Conservation (phyloP, 2,329 filamentous ascomycete genomes). For the Diaporthe sp. region DNA sequence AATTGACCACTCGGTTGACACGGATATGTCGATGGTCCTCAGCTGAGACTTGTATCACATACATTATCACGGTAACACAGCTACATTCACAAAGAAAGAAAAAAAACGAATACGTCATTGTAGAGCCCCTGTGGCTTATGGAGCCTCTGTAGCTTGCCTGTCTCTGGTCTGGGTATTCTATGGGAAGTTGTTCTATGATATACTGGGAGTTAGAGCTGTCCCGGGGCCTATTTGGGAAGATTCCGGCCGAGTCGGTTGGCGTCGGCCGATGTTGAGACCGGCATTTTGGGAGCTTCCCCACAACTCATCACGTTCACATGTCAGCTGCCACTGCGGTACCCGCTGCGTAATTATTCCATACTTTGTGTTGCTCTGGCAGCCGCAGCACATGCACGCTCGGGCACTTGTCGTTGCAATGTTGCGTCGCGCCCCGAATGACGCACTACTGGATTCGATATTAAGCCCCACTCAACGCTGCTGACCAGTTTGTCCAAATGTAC, state of each 20-base stretch:
- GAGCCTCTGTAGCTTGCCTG: too few relatives aligned
- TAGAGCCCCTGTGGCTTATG: too few relatives aligned
- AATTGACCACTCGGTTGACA: not conserved
- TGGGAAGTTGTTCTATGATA: too few relatives aligned
- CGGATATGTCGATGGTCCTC: not conserved
- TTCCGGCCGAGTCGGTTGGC: conserved; percentile 17
- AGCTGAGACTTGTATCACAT: too few relatives aligned
- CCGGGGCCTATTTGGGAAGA: not conserved
- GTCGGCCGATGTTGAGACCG: not conserved
- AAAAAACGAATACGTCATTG: too few relatives aligned
- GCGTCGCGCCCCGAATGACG: not conserved
- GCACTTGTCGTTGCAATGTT: conserved; percentile 12
- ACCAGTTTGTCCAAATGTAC: not conserved
- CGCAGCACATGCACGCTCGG: conserved; percentile 22
- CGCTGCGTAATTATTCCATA: not conserved
- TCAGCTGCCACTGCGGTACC: not conserved
- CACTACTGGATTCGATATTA: not conserved
- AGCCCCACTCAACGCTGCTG: not conserved
- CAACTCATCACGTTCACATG: conserved; percentile 27
- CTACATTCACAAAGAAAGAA: too few relatives aligned
- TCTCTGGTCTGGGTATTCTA: too few relatives aligned
- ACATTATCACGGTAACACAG: too few relatives aligned
- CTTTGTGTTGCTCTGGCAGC: conserved; percentile 9
- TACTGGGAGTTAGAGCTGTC: too few relatives aligned
- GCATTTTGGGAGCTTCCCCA: not conserved